Conservation (phyloP, 768 basidiomycete species). For the Pleurotus ostreatus region DNA sequence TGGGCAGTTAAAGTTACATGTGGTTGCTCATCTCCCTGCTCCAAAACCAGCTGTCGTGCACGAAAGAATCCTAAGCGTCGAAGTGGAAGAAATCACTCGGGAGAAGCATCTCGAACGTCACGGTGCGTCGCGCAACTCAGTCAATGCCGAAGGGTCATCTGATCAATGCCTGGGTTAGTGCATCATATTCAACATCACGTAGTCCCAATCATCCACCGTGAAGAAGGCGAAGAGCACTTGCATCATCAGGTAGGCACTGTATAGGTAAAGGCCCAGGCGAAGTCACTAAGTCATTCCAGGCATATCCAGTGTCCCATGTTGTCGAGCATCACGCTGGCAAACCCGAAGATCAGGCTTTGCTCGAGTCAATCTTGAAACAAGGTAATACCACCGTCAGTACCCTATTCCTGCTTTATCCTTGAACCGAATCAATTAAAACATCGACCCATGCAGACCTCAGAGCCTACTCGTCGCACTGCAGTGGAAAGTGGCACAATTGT, state of each 20-base stretch:
- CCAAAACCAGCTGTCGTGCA: not conserved
- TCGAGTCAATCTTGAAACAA: not conserved
- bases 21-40: not conserved
- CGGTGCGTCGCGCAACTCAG: not conserved
- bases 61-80: not conserved
- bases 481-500: not conserved
- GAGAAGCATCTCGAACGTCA: not conserved
- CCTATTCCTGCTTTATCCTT: not conserved
- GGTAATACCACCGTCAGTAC: not conserved
- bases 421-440: not conserved
- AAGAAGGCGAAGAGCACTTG: not conserved
- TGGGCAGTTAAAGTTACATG: not conserved
- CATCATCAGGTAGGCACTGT: not conserved
- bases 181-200: not conserved
- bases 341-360: not conserved
- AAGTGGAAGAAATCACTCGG: slow-evolving; percentile 1
- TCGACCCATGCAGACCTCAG: not conserved
- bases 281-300: not conserved
- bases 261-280: not conserved
- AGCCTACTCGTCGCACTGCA: not conserved
- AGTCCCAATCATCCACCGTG: not conserved
- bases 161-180: not conserved
- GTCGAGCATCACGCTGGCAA: not conserved
- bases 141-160: no score
- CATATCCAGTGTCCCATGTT: not conserved